These are phyloP conservation scores for Castanea sativa DNA, from an alignment of 306 rosid genomes.

Conservation along the genomic window DNA sequence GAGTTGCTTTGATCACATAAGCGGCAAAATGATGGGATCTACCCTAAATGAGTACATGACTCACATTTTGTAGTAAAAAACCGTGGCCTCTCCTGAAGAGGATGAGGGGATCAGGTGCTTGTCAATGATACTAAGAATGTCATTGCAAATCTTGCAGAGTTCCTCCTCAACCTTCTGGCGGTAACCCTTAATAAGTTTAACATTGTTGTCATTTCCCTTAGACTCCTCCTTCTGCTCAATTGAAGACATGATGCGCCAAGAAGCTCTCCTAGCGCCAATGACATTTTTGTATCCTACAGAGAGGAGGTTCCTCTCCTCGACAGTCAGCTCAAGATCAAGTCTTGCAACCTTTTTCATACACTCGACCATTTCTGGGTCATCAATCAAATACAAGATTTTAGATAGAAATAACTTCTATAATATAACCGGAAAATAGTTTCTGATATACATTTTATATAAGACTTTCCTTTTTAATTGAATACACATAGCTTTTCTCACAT, in stretches of 20 bases:
- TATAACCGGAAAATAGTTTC: slow-evolving; percentile 1
- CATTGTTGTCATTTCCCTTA: slow-evolving; percentile 87
- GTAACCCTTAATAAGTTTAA: slow-evolving; percentile 78
- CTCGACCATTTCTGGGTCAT: slow-evolving; percentile 88
- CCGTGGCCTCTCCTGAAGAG: slow-evolving; percentile 82
- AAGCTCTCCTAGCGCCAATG: slow-evolving; percentile 93
- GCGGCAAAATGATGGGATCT: neutral
- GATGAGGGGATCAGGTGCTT: slow-evolving; percentile 82
- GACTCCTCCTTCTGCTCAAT: slow-evolving; percentile 98
- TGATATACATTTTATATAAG: neutral
- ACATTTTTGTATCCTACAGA: slow-evolving; percentile 98
- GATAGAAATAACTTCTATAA: neutral
- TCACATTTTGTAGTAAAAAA: slow-evolving; percentile 96
- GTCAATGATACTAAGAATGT: slow-evolving; percentile 82
- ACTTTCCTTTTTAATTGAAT: neutral
- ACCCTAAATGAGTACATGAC: slow-evolving; percentile 26
- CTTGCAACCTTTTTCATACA: slow-evolving; percentile 87
- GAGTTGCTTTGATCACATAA: slow-evolving; percentile 13
- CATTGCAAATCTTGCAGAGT: slow-evolving; percentile 82
- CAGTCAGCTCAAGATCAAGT: slow-evolving; percentile 89
- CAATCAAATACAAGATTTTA: slow-evolving; percentile 15
- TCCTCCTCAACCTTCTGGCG: slow-evolving; percentile 97
- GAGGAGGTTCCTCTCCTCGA: slow-evolving; percentile 97
- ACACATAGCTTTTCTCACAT: neutral
- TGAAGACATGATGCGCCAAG: slow-evolving; percentile 99